phyloP scores from a whole-genome alignment of 2,329 filamentous ascomycete genomes.

The Delphinella strobiligena region DNA sequence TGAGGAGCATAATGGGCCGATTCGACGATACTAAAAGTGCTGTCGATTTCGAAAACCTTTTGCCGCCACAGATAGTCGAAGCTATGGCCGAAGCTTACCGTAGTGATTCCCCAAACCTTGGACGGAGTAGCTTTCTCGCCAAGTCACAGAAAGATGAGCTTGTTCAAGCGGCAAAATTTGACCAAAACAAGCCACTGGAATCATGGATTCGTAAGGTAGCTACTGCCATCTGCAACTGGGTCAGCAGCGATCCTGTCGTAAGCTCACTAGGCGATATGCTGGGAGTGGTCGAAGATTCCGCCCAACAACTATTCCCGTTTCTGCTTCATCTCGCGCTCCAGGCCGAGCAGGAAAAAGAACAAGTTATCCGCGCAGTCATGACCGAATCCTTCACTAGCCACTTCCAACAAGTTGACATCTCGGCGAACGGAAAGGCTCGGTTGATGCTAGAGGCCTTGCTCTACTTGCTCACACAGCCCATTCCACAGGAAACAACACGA shows the following conservation, averaged over 20 bases:
- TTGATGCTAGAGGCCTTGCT: constrained; percentile 68
- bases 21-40: constrained; percentile 13
- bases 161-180: constrained; percentile 11
- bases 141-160: constrained; percentile 7
- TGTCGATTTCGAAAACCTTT: constrained; percentile 17
- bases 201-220: constrained; percentile 17
- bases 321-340: constrained; percentile 72
- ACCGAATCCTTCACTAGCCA: constrained; percentile 55
- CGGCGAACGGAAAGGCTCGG: constrained; percentile 50
- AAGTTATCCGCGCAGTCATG: constrained; percentile 47
- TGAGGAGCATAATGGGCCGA: constrained; percentile 15
- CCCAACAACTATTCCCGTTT: constrained; percentile 30
- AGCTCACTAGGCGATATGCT: constrained; percentile 38
- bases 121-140: constrained; percentile 1
- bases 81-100: constrained; percentile 16
- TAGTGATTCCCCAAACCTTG: constrained; percentile 10
- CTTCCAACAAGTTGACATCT: constrained; percentile 38
- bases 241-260: constrained; percentile 54
- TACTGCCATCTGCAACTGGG: constrained; percentile 34
- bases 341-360: constrained; percentile 51
- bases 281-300: background rate
- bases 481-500: constrained; percentile 64
- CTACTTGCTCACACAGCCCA: constrained; percentile 72
- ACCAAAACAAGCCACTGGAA: constrained; percentile 9
- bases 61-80: constrained; percentile 14